Conservation (phyloP, 805 yeast species). For the Wickerhamiella kazuoi region DNA sequence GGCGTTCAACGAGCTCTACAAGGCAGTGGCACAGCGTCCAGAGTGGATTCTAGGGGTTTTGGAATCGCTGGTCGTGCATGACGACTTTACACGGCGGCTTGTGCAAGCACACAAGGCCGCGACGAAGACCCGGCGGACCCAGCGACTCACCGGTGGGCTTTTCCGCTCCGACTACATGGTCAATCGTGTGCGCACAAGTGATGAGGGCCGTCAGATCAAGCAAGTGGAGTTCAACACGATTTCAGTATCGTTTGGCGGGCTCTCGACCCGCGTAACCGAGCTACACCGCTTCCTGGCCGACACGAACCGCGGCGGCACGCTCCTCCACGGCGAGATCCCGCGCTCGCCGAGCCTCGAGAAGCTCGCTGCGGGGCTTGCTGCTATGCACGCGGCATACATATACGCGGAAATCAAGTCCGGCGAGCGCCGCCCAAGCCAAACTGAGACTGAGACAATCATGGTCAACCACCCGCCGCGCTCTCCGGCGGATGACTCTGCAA, state of each 20-base stretch:
- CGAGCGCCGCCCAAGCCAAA: background rate
- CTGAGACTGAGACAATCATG: background rate
- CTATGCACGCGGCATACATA: slow-evolving; percentile 41
- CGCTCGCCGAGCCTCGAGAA: slow-evolving; percentile 44
- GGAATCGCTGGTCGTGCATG: slow-evolving; percentile 29
- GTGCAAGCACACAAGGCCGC: slow-evolving; percentile 33
- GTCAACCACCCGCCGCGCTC: background rate
- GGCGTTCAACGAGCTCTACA: slow-evolving; percentile 57
- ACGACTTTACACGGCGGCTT: slow-evolving; percentile 71
- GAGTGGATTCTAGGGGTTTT: slow-evolving; percentile 48
- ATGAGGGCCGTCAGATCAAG: slow-evolving; percentile 37
- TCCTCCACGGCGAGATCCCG: slow-evolving; percentile 32
- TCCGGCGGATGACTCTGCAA: background rate
- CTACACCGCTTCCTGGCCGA: slow-evolving; percentile 42
- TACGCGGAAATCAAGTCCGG: slow-evolving; percentile 7
- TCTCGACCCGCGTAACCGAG: slow-evolving; percentile 62
- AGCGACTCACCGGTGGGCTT: slow-evolving; percentile 54
- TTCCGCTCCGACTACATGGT: slow-evolving; percentile 84
- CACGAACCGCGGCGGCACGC: slow-evolving; percentile 26
- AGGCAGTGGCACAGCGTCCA: slow-evolving; percentile 38
- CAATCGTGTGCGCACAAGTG: slow-evolving; percentile 23
- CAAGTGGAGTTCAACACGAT: slow-evolving; percentile 96
- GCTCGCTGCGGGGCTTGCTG: slow-evolving; percentile 52
- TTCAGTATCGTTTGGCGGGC: slow-evolving; percentile 87
- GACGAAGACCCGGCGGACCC: slow-evolving; percentile 25